phyloP scores from a whole-genome alignment of 768 basidiomycete species.

The Mycena metata region DNA sequence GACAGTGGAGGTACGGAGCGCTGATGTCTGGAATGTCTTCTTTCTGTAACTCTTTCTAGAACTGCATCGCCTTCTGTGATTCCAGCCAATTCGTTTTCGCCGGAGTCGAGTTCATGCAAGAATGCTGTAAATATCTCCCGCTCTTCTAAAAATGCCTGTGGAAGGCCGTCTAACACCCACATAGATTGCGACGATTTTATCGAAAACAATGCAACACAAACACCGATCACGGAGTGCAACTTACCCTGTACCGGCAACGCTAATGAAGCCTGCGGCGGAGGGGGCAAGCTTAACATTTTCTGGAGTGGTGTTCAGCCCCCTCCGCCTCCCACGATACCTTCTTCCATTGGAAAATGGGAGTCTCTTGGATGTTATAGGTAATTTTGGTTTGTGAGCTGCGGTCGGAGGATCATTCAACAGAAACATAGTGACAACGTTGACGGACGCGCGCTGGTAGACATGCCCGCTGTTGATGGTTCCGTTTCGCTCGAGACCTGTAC shows the following conservation, averaged over 20 bases:
- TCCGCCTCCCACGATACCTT: slow-evolving; percentile 63
- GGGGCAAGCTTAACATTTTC: slow-evolving; percentile 71
- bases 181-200: slow-evolving; percentile 76
- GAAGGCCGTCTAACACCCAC: neutral
- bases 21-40: too few species aligned
- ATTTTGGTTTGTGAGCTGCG: slow-evolving; percentile 41
- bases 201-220: slow-evolving; percentile 58
- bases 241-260: slow-evolving; percentile 72
- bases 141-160: slow-evolving; percentile 8
- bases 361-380: slow-evolving; percentile 85
- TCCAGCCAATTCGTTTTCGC: slow-evolving; percentile 68
- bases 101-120: slow-evolving; percentile 70
- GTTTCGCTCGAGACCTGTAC: slow-evolving; percentile 73
- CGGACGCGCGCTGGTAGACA: slow-evolving; percentile 54
- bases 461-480: slow-evolving; percentile 51
- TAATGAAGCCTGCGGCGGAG: slow-evolving; percentile 72
- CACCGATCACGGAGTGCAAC: slow-evolving; percentile 68
- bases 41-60: slow-evolving; percentile 10
- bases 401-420: slow-evolving; percentile 9
- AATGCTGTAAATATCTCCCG: slow-evolving; percentile 67
- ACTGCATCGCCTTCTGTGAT: slow-evolving; percentile 63
- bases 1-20: slow-evolving; percentile 64
- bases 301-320: slow-evolving; percentile 73
- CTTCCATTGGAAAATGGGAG: slow-evolving; percentile 72
- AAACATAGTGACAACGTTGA: slow-evolving; percentile 60